phyloP scores from a whole-genome alignment of 805 yeast species.

The Tetrapisispora phaffii region DNA sequence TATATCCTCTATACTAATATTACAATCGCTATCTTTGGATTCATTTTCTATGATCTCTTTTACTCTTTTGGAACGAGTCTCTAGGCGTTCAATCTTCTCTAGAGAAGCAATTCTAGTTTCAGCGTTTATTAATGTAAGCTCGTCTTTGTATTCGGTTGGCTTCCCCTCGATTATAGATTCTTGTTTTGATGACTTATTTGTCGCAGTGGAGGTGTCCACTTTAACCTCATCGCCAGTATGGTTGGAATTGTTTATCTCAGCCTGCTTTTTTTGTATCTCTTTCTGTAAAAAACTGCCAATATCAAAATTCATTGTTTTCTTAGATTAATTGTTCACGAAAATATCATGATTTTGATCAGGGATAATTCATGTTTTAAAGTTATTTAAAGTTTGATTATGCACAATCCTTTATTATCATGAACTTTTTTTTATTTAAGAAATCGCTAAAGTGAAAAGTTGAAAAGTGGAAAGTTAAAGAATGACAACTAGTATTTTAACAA shows the following conservation, averaged over 20 bases:
- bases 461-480: not conserved
- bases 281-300: conserved; percentile 35
- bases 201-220: no score
- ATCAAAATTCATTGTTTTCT: conserved; percentile 38
- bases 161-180: not conserved
- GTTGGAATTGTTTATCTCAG: not conserved
- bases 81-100: conserved; percentile 7
- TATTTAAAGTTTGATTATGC: no score
- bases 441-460: not conserved
- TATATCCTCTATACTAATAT: not conserved
- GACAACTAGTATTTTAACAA: no score
- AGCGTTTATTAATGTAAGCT: not conserved
- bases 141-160: not conserved
- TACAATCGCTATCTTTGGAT: not conserved
- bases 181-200: no score
- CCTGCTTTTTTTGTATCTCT: conserved; percentile 40
- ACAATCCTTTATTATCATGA: no score
- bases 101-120: not conserved
- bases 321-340: not conserved
- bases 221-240: not conserved
- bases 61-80: not conserved
- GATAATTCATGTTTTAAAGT: no score
- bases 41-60: not conserved
- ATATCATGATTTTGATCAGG: no score
- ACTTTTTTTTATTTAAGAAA: not conserved